Evolutionary conservation across 1,284 basidiomycete genomes (phyloP).

Genomic region (Heliocybe sulcata): DNA sequence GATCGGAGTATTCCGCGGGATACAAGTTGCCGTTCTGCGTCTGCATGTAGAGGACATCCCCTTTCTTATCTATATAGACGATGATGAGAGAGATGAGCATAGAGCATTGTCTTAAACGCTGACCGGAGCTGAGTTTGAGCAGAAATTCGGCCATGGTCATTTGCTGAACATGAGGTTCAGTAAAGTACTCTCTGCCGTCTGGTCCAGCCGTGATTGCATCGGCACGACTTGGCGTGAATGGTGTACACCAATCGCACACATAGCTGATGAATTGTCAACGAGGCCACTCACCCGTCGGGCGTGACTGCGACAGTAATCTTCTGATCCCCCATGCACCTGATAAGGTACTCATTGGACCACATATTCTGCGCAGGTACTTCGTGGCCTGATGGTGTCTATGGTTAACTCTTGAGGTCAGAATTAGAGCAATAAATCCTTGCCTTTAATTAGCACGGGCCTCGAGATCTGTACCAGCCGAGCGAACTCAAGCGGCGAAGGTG

Average conservation of each 20-base stretch:
- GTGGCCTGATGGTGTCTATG: slow-evolving; percentile 24
- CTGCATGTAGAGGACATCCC: slow-evolving; percentile 71
- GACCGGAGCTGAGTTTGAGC: slow-evolving; percentile 29
- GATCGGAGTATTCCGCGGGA: slow-evolving; percentile 34
- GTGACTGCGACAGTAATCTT: slow-evolving; percentile 74
- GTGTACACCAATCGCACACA: background rate
- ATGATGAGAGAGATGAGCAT: background rate
- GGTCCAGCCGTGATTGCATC: slow-evolving; percentile 64
- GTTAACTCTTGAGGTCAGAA: background rate
- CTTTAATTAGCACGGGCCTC: slow-evolving; percentile 74
- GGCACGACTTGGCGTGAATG: slow-evolving; percentile 45
- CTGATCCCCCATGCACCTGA: slow-evolving; percentile 42
- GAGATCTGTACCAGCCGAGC: slow-evolving; percentile 63
- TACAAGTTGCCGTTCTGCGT: slow-evolving; percentile 89
- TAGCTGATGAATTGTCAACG: background rate
- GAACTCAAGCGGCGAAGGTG: slow-evolving; percentile 72
- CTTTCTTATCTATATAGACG: background rate
- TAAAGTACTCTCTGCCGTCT: slow-evolving; percentile 63
- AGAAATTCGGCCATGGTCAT: slow-evolving; percentile 64
- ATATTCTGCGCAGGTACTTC: slow-evolving; percentile 29
- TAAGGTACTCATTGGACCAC: slow-evolving; percentile 66
- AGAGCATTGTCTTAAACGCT: slow-evolving; percentile 15
- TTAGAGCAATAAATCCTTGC: slow-evolving; percentile 24
- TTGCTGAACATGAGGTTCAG: slow-evolving; percentile 64
- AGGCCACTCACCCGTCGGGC: slow-evolving; percentile 63